These are phyloP conservation scores for Corylus avellana DNA, from an alignment of 306 rosid genomes.

Conservation along the genomic window DNA sequence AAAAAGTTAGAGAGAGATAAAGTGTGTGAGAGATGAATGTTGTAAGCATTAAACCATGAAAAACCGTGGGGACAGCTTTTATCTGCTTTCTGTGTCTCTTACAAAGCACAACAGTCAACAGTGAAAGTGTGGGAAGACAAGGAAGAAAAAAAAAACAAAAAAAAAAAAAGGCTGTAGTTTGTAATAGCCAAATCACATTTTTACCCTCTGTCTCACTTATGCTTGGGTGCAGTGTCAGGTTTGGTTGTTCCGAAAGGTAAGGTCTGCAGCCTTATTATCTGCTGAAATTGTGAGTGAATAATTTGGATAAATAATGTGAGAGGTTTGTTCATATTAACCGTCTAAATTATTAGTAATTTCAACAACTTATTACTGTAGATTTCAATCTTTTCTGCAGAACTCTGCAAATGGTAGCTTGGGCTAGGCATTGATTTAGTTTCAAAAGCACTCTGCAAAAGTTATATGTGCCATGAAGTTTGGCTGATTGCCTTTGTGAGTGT, in stretches of 20 bases:
- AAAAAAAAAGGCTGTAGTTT: background rate
- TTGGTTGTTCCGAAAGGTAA: background rate
- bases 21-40: constrained; percentile 5
- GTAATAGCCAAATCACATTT: background rate
- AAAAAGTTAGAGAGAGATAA: background rate
- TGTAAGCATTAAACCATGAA: constrained; percentile 29
- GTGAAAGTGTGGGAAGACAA: background rate
- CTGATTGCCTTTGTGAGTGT: too few relatives aligned
- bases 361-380: too few relatives aligned
- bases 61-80: constrained; percentile 48
- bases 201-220: constrained; percentile 27
- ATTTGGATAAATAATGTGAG: too few relatives aligned
- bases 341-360: too few relatives aligned
- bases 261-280: too few relatives aligned
- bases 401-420: too few relatives aligned
- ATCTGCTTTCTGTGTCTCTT: constrained; percentile 37
- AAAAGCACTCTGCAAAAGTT: too few relatives aligned
- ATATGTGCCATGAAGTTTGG: too few relatives aligned
- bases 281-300: too few relatives aligned
- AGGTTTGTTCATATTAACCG: too few relatives aligned
- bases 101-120: constrained; percentile 18
- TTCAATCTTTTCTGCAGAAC: too few relatives aligned
- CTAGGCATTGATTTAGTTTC: too few relatives aligned
- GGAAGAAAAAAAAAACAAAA: background rate
- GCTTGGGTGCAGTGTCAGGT: background rate